These are phyloP conservation scores for Pseudoscleropodium purum DNA, from an alignment of 225 moss, liverwort and hornwort genomes.

Conservation along the genomic window DNA sequence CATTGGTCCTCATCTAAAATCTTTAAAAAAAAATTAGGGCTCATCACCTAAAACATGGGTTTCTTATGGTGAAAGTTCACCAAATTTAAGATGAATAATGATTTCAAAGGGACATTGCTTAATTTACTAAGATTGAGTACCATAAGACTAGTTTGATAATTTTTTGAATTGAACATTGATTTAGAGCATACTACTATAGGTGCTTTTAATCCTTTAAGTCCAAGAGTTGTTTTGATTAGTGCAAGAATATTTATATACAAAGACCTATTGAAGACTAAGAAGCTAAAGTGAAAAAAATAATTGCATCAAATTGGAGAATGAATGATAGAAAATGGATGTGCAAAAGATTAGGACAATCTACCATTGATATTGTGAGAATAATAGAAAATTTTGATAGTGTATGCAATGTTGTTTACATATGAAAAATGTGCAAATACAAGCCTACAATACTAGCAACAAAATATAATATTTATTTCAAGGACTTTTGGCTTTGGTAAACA, in stretches of 20 bases:
- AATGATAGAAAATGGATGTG: not conserved
- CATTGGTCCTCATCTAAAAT: no score
- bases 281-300: not conserved
- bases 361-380: no score
- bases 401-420: no score
- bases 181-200: accelerated
- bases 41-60: no score
- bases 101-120: not conserved
- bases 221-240: accelerated
- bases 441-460: no score
- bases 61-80: no score
- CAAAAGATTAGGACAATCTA: no score
- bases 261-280: not conserved
- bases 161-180: not conserved
- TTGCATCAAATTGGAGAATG: accelerated
- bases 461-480: no score
- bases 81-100: not conserved
- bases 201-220: not conserved
- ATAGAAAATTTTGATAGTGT: no score
- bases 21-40: no score
- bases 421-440: no score
- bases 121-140: not conserved
- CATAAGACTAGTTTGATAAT: not conserved
- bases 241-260: not conserved
- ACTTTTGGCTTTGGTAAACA: no score